Evolutionary conservation across 768 basidiomycete species (phyloP).

Genomic region (Crassisporium funariophilum): DNA sequence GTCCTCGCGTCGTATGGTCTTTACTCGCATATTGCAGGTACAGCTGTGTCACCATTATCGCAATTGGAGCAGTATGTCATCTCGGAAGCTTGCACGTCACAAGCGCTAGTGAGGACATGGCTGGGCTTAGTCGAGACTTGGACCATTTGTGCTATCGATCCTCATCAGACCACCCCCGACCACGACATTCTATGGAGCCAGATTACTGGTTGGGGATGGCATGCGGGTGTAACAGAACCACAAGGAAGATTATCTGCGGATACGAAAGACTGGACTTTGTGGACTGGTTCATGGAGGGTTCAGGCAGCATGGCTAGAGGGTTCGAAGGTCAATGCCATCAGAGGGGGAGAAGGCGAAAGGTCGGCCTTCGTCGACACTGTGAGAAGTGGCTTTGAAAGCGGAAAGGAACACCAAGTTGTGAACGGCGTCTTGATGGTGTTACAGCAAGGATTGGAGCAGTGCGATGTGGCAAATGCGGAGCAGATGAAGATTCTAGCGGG

Average conservation of each 20-base stretch:
- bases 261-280: conserved; percentile 36
- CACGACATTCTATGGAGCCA: conserved; percentile 94
- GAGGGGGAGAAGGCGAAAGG: conserved; percentile 68
- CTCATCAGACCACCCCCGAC: conserved; percentile 81
- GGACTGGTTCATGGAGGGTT: conserved; percentile 57
- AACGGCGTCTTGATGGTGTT: conserved; percentile 35
- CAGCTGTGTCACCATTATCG: conserved; percentile 58
- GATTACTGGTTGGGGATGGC: conserved; percentile 78
- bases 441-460: conserved; percentile 27
- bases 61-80: conserved; percentile 50
- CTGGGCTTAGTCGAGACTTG: conserved; percentile 64
- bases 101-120: conserved; percentile 51
- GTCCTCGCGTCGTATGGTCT: conserved; percentile 78
- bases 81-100: conserved; percentile 38
- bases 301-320: conserved; percentile 79
- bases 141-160: conserved; percentile 86
- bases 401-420: conserved; percentile 40
- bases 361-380: conserved; percentile 37
- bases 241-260: conserved; percentile 33
- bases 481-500: conserved; percentile 33
- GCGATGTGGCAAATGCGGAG: conserved; percentile 16
- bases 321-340: conserved; percentile 66
- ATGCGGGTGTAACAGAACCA: conserved; percentile 50
- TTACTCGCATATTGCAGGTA: conserved; percentile 67
- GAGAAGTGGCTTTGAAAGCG: conserved; percentile 42